Base-by-base conservation (phyloP, 192 early-diverging fungal genomes). In the Gigaspora rosea region DNA sequence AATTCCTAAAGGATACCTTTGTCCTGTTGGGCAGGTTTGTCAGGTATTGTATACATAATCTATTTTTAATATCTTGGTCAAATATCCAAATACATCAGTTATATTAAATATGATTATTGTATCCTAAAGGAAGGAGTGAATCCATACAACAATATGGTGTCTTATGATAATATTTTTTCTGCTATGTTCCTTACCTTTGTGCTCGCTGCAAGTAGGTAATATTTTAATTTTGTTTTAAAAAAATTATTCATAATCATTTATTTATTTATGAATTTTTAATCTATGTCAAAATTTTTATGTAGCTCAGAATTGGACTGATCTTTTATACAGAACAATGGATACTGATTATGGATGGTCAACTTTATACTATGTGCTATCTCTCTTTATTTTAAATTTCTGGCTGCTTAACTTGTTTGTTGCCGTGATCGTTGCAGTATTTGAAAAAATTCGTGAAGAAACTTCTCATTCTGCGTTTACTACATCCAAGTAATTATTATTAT, bases 371-470 rank as follows among this genome's bases (percentile, higher is more conserved):
- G 82, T 90, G 15, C 46, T 88, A 16, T 79, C 86, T 49, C 83
- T 89, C 8, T 63, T 90, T 33, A 81, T 90, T n/a, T 85, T 90
- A 83, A 88, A 88, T 73, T 89, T 87, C 75, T 88, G 87, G 89
- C 80, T 90, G 57, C 77, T 90, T 56, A 88, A 90, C 74, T 78
- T 90, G 58, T 90, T 90, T 71, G 79, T 90, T n/a, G 89, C 89
- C 18, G 89, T 90, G 47, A 89, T 89, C 76, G 88, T 83, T 36
- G 85, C 87, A 79, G 86, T 89, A 84, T 90, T 90, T 85, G 88
- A 87, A 41, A 88, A 89, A 78, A 85, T 90, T n/a, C 78, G 89
- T 54, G 89, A 88, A 71, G 88, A 89, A 70, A 78, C 78, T 54
- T 78, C 85, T 35, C 86, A 87, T 63, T 88, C 87, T 2, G 88